Base-by-base conservation (phyloP, 2,329 filamentous ascomycete genomes). In the Penicillium occitanis region DNA sequence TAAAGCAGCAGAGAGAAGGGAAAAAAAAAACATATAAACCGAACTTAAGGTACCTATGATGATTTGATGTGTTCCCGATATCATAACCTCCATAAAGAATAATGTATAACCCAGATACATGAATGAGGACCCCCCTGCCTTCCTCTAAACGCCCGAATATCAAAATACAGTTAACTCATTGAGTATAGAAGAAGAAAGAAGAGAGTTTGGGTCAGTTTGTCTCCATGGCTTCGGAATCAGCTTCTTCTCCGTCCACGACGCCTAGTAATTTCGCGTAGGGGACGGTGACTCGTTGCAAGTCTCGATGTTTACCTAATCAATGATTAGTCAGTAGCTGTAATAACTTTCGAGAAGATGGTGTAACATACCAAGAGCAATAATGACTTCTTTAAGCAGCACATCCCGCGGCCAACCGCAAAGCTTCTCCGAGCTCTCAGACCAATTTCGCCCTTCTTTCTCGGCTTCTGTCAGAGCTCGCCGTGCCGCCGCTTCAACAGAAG, bases 351-450 rank as follows among this genome's bases (percentile, higher is more conserved):
- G 48, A 33, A 42, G 5, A 48, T n/a, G 28, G 22, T 37, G 7
- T 48, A 70, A 84, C 88, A 79, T 87, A 95, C 95, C 95, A 51
- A 99, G 85, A 76, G 97, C 93, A 79, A 97, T 84, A 64, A 99
- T 90, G 30, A 97, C 93, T 66, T 93, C 93, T 81, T 91, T 96
- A 67, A 99, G 79, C 68, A 99, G 81, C 69, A 96, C 92, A 75
- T 89, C 90, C 68, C 92, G 87, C 74, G 94, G 89, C 94, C 93
- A 98, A 30, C 95, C 95, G 74, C 94, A 96, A 37, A 99, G 84
- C 64, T 89, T 86, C 2, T 91, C 90, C 2, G 87, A 87, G 55
- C 72, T 74, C 57, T 83, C 81, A 22, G 80, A 77, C 63, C 77
- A 77, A 48, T 83, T 78, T 65, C 79, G 78, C 69, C 80, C 74